Conservation (phyloP, 2,329 filamentous ascomycete species). For the Aspergillus latus region DNA sequence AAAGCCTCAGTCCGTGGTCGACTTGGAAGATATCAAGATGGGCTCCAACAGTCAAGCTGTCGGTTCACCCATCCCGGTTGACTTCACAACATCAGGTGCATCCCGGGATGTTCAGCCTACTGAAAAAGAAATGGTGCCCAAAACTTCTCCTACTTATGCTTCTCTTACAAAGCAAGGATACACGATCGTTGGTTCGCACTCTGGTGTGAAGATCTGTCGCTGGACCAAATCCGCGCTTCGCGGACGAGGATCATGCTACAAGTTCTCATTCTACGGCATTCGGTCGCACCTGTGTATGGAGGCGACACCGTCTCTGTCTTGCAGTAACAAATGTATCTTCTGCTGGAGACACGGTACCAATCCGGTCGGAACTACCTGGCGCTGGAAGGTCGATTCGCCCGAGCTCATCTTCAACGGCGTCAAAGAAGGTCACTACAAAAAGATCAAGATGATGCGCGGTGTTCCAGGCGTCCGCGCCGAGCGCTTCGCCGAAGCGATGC, state of each 20-base stretch:
- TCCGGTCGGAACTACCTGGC: conserved; percentile 93
- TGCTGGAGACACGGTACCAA: conserved; percentile 99
- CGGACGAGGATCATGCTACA: conserved; percentile 93
- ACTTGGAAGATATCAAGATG: conserved; percentile 77
- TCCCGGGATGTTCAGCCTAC: conserved; percentile 35
- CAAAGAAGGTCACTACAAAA: conserved; percentile 89
- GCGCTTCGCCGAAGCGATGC: conserved; percentile 87
- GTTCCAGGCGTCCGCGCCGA: conserved; percentile 91
- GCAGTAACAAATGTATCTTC: conserved; percentile 98
- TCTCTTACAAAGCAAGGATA: conserved; percentile 96
- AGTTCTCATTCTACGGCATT: conserved; percentile 96
- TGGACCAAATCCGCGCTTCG: conserved; percentile 98
- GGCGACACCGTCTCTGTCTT: conserved; percentile 90
- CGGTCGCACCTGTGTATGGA: conserved; percentile 98
- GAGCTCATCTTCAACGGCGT: conserved; percentile 88
- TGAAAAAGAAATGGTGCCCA: conserved; percentile 91
- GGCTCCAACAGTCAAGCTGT: conserved; percentile 29
- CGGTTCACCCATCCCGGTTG: conserved; percentile 66
- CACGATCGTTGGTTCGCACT: conserved; percentile 90
- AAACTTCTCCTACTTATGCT: conserved; percentile 81
- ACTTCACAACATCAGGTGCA: conserved; percentile 66
- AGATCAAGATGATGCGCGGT: conserved; percentile 95
- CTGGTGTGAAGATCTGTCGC: conserved; percentile 94
- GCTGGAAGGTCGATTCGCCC: conserved; percentile 90
- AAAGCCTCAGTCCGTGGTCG: conserved; percentile 58